Conservation (phyloP, 441 rosid species). For the Pelargonium citronellum region DNA sequence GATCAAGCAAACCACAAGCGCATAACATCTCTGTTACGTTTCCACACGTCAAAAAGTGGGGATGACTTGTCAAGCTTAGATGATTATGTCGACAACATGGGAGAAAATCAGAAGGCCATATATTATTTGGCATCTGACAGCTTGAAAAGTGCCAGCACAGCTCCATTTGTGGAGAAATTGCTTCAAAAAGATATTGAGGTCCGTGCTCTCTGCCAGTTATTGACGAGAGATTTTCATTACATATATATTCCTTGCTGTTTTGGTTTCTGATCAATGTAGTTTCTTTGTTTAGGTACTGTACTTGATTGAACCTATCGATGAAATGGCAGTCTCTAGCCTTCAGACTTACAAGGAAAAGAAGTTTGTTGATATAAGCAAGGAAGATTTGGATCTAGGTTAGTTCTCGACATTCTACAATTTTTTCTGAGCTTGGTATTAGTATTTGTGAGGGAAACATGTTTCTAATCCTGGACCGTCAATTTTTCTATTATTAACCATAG, state of each 20-base stretch:
- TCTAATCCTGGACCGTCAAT: too few species aligned
- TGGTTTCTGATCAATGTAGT: constrained; percentile 15
- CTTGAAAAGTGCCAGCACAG: constrained; percentile 79
- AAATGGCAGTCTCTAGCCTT: constrained; percentile 87
- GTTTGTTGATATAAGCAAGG: constrained; percentile 95
- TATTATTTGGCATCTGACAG: constrained; percentile 89
- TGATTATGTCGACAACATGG: constrained; percentile 87
- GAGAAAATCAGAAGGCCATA: constrained; percentile 84
- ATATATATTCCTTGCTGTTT: background rate
- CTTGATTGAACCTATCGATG: constrained; percentile 95
- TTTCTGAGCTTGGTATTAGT: too few species aligned
- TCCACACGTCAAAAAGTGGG: constrained; percentile 76
- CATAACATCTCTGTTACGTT: constrained; percentile 71
- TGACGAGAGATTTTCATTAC: too few species aligned
- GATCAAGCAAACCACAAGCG: constrained; percentile 92
- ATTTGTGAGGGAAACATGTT: too few species aligned
- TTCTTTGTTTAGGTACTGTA: constrained; percentile 57
- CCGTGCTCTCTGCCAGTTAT: background rate
- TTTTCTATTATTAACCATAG: too few species aligned
- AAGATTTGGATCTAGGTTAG: constrained; percentile 88
- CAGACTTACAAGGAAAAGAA: constrained; percentile 96
- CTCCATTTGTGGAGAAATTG: constrained; percentile 93
- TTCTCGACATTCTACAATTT: background rate
- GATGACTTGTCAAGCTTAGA: constrained; percentile 78
- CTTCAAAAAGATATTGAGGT: constrained; percentile 83